Conservation (phyloP, 108 stramenopile genomes). For the Aurantiochytrium sp. region DNA sequence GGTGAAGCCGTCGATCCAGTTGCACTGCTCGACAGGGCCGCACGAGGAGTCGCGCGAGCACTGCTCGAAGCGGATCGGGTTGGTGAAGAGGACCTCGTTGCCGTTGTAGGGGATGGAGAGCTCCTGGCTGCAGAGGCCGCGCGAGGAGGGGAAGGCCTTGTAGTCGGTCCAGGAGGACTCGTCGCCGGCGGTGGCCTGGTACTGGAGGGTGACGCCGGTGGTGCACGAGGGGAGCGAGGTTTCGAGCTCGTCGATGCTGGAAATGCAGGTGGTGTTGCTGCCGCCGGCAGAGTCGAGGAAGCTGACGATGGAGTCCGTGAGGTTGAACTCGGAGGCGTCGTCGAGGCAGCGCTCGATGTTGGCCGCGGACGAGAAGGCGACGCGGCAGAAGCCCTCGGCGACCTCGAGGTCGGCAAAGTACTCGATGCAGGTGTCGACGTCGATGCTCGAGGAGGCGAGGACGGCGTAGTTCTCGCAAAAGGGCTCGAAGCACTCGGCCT, state of each 20-base stretch:
- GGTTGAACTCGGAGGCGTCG: neutral
- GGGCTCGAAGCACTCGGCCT: neutral
- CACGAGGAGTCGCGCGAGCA: neutral
- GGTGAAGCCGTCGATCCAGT: neutral
- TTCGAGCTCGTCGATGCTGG: neutral
- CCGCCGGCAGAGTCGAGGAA: neutral
- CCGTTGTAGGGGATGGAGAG: neutral
- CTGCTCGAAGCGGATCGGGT: neutral
- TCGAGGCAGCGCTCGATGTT: neutral
- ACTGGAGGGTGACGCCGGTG: constrained; percentile 6
- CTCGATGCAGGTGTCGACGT: neutral
- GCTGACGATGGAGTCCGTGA: neutral
- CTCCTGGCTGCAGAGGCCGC: neutral
- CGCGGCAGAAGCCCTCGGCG: neutral
- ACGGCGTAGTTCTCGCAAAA: constrained; percentile 16
- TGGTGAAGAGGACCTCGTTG: constrained; percentile 15
- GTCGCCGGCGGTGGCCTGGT: neutral
- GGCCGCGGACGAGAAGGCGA: neutral
- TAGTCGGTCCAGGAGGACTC: neutral
- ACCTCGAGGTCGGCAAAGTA: neutral
- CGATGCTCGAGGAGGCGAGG: neutral
- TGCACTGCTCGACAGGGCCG: neutral
- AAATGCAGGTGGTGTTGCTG: neutral
- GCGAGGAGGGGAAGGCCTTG: neutral
- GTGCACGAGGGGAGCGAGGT: neutral